Conservation (phyloP, 176 grass and related monocot genomes). For the Aechmea fasciata region DNA sequence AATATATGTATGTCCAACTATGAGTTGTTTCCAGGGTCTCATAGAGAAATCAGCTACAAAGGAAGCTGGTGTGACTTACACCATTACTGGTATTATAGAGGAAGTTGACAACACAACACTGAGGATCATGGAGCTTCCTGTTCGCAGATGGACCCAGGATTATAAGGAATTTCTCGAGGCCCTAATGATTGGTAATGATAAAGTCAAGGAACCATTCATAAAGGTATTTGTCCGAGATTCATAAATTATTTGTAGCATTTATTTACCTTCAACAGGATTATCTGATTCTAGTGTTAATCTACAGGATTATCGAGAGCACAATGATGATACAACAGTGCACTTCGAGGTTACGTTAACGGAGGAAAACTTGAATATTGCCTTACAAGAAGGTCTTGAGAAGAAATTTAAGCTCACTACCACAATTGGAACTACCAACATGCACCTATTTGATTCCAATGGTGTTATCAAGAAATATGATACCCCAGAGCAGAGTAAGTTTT, state of each 20-base stretch:
- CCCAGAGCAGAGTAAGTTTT: constrained; percentile 62
- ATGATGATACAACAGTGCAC: constrained; percentile 48
- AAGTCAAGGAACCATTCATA: constrained; percentile 46
- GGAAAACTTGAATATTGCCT: constrained; percentile 60
- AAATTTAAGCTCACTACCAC: constrained; percentile 86
- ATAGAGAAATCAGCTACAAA: constrained; percentile 46
- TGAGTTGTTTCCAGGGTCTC: constrained; percentile 37
- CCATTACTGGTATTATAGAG: constrained; percentile 55
- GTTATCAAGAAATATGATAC: constrained; percentile 79
- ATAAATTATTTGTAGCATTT: background rate
- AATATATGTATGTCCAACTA: background rate
- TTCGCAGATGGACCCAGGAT: constrained; percentile 66
- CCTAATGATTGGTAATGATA: constrained; percentile 30
- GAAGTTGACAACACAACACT: constrained; percentile 37
- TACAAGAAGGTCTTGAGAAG: constrained; percentile 74
- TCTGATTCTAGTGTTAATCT: constrained; percentile 18
- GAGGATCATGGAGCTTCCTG: constrained; percentile 61
- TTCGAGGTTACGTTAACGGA: constrained; percentile 48
- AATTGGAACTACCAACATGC: constrained; percentile 87
- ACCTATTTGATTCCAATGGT: constrained; percentile 66
- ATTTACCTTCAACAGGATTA: background rate
- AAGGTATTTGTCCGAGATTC: constrained; percentile 30
- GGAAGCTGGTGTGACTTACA: constrained; percentile 58
- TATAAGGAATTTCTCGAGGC: constrained; percentile 61
- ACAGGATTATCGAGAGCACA: constrained; percentile 37